Base-by-base conservation (phyloP, 116 monocot species). In the Iris pallida region DNA sequence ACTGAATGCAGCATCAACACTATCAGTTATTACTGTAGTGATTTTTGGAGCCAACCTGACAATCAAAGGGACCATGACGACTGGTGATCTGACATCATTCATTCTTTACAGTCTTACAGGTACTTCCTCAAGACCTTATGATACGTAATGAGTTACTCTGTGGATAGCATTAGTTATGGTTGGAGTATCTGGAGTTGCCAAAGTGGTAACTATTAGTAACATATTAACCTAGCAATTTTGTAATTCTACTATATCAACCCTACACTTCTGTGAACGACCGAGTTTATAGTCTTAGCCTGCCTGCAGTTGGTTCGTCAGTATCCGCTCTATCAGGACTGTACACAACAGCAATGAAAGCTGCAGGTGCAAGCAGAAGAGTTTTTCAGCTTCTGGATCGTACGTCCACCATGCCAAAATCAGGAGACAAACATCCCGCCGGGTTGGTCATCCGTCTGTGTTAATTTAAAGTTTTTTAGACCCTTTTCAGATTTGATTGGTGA, bases 31-130 rank as follows among this genome's bases (percentile, higher is more conserved):
- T 62, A 53, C 63, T 63, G 97, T 97, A 11, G 83, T 97, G 48
- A 83, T 89, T 45, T 97, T 85, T 81, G 97, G 97, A 54, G 97
- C 97, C 56, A 79, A 80, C 47, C 81, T 97, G 60, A 90, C 97
- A 13, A 97, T 97, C 45, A 83, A 58, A 53, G 97, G 89, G 17
- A 81, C 83, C 72, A 97, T 97, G 97, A 87, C 97, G 19, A 65
- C 85, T 66, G 97, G 97, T 57, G 76, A 78, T 64, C 89, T 97
- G 16, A 97, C 97, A 62, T 97, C 97, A 42, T 97, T 97, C 65
- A 90, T 97, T 69, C 87, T 97, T 71, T 97, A 97, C 81, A 97
- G 92, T 68, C 97, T 92, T 75, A 89, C 89, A 74, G 97, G 97
- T 97, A 74, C 30, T 53, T 54, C 16, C 47, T 45, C 47, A 18